Conservation (phyloP, 2,329 filamentous ascomycete species). For the Talaromyces islandicus region DNA sequence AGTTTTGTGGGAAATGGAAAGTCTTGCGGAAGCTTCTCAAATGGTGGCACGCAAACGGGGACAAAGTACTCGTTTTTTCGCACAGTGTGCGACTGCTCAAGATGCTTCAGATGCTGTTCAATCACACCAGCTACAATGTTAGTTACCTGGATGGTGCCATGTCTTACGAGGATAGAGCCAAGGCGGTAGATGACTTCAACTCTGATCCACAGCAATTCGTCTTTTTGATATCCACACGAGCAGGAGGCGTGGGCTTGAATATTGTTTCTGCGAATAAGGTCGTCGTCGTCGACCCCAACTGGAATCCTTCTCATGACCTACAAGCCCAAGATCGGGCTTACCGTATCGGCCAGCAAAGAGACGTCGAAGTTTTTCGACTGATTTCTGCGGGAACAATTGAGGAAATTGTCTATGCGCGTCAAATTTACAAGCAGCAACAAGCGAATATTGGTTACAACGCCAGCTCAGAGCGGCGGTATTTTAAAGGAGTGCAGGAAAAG, state of each 20-base stretch:
- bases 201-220: constrained; percentile 81
- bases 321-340: constrained; percentile 97
- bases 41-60: constrained; percentile 83
- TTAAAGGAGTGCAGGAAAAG: constrained; percentile 86
- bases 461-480: constrained; percentile 86
- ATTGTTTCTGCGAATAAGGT: constrained; percentile 98
- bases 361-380: constrained; percentile 92
- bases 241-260: constrained; percentile 89
- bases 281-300: constrained; percentile 93
- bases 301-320: constrained; percentile 92
- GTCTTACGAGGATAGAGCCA: constrained; percentile 74
- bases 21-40: constrained; percentile 77
- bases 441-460: constrained; percentile 96
- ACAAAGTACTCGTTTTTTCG: constrained; percentile 94
- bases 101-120: constrained; percentile 80
- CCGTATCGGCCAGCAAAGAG: constrained; percentile 83
- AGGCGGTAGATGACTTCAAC: constrained; percentile 85
- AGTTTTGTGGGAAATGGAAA: constrained; percentile 97
- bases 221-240: constrained; percentile 90
- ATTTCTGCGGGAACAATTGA: constrained; percentile 90
- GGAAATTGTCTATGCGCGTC: constrained; percentile 92
- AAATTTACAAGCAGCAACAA: constrained; percentile 99
- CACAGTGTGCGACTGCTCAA: constrained; percentile 80
- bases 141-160: constrained; percentile 86
- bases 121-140: constrained; percentile 81